Percentiles rank a stretch among this genome's conserved stretches.
phyloP scores from a whole-genome alignment of 805 yeast genomes.

The Suhomyces pyralidae region DNA sequence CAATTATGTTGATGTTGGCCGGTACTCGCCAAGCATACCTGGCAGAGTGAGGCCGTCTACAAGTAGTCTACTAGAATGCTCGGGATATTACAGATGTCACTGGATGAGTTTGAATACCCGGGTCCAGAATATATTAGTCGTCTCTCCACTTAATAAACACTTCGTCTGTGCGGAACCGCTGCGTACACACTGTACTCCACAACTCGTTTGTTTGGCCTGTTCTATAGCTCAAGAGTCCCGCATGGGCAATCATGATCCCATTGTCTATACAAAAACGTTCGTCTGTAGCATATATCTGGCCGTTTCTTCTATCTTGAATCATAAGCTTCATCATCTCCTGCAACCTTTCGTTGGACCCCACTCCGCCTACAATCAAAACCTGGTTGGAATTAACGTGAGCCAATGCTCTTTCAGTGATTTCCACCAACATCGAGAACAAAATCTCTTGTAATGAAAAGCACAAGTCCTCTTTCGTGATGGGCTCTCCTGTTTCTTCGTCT shows the following conservation, averaged over 20 bases:
- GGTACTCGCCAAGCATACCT: neutral
- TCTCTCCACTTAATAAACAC: conserved; percentile 90
- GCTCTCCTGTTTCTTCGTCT: conserved; percentile 44
- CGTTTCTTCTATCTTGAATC: conserved; percentile 81
- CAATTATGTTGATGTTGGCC: neutral
- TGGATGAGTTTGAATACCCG: neutral
- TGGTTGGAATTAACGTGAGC: conserved; percentile 91
- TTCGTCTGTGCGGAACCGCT: conserved; percentile 91
- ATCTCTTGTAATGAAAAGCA: conserved; percentile 93
- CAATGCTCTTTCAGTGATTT: conserved; percentile 97
- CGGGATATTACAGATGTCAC: neutral
- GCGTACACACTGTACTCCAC: conserved; percentile 80
- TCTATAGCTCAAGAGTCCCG: conserved; percentile 83
- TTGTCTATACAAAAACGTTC: conserved; percentile 96
- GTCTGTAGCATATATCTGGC: conserved; percentile 90
- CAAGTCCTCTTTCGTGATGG: conserved; percentile 76
- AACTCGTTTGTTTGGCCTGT: conserved; percentile 68
- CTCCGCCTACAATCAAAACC: conserved; percentile 96
- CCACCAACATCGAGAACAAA: conserved; percentile 92
- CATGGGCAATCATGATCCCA: conserved; percentile 99
- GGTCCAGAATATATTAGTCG: conserved; percentile 23
- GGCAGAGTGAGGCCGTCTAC: neutral
- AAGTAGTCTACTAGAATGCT: neutral
- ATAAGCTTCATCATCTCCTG: conserved; percentile 96
- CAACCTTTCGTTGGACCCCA: conserved; percentile 88